Conservation (phyloP, 768 basidiomycete genomes). For the Lactarius sp. region DNA sequence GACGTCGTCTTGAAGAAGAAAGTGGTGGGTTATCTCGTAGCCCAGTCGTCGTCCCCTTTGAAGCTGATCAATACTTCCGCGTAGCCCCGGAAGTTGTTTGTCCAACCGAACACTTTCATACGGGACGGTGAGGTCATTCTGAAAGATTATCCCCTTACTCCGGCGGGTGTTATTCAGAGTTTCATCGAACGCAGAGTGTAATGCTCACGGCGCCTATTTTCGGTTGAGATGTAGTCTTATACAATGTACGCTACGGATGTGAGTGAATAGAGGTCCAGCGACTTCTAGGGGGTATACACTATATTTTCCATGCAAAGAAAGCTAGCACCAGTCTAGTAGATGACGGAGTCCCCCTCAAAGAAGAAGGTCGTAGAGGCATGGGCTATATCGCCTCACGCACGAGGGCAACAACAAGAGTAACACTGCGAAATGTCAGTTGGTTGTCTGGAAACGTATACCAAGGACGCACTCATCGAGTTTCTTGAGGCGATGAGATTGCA, state of each 20-base stretch:
- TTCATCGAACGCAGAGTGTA: constrained; percentile 58
- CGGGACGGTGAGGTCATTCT: constrained; percentile 63
- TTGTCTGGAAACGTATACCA: constrained; percentile 9
- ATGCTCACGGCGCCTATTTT: neutral
- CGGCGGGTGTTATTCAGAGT: constrained; percentile 72
- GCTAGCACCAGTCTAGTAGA: constrained; percentile 9
- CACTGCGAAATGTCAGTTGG: constrained; percentile 38
- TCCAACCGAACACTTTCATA: constrained; percentile 76
- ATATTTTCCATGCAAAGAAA: constrained; percentile 3
- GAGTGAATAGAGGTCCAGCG: constrained; percentile 3
- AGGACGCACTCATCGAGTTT: constrained; percentile 73
- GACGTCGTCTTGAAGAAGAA: constrained; percentile 78
- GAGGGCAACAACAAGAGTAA: constrained; percentile 64
- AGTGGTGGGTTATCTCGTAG: constrained; percentile 43
- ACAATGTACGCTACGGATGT: constrained; percentile 14
- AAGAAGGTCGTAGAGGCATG: neutral
- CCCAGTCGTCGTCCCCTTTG: neutral
- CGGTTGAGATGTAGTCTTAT: constrained; percentile 2
- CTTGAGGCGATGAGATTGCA: constrained; percentile 34
- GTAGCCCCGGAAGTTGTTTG: constrained; percentile 80
- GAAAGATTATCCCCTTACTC: constrained; percentile 72
- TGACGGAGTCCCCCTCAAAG: neutral
- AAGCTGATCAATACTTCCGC: neutral
- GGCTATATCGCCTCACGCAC: constrained; percentile 55
- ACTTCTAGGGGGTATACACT: constrained; percentile 14